Evolutionary conservation across 345 rosid genomes (phyloP).

Genomic region (Orychophragmus violaceus): DNA sequence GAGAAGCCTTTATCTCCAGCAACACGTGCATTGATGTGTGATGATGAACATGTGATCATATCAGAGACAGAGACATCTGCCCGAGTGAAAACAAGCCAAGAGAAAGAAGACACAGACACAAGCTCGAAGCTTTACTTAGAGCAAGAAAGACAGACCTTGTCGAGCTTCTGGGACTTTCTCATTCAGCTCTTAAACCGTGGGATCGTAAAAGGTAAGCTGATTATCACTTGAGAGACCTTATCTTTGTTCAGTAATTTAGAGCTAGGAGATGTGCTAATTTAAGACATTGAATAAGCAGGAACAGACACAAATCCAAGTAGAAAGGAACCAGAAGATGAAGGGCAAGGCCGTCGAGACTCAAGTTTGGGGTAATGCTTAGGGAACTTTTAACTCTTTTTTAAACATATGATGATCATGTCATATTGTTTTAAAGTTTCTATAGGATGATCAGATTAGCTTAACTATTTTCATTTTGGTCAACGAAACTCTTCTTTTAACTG

Average conservation of each 20-base stretch:
- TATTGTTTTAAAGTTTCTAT: not conserved
- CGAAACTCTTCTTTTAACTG: not conserved
- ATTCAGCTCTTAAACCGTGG: constrained; percentile 39
- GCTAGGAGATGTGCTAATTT: not conserved
- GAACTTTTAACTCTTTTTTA: not conserved
- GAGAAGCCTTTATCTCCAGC: constrained; percentile 43
- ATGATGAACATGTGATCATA: constrained; percentile 38
- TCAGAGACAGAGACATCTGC: constrained; percentile 18
- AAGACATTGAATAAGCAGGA: not conserved
- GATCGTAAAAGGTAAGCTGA: constrained; percentile 43
- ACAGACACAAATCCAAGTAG: not conserved
- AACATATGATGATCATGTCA: constrained; percentile 2
- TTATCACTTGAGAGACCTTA: not conserved
- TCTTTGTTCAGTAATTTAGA: not conserved
- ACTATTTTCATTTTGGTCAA: not conserved
- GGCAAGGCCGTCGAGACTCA: constrained; percentile 4
- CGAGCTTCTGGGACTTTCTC: constrained; percentile 45
- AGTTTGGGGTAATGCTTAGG: constrained; percentile 6
- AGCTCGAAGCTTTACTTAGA: constrained; percentile 40
- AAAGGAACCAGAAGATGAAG: constrained; percentile 12
- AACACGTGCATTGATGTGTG: constrained; percentile 57
- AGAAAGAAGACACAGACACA: constrained; percentile 20
- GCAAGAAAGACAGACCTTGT: constrained; percentile 52
- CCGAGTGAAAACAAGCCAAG: constrained; percentile 16
- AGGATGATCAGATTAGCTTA: not conserved